Evolutionary conservation across 441 rosid genomes (phyloP).

Genomic region (Syzygium syzygioides): DNA sequence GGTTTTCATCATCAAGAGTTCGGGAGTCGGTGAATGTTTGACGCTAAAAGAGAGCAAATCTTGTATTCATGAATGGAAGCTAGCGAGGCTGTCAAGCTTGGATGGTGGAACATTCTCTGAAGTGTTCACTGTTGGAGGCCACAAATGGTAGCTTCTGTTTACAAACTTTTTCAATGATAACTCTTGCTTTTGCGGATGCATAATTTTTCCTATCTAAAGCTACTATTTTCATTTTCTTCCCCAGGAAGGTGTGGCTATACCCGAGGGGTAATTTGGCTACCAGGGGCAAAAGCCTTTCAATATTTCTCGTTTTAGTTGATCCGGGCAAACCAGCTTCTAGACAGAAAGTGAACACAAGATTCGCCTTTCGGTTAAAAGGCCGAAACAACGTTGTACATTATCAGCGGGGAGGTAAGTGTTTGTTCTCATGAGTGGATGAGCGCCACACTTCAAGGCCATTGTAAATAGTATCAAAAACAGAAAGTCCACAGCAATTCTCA

Average conservation of each 20-base stretch:
- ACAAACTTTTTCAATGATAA: not conserved
- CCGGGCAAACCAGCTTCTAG: not conserved
- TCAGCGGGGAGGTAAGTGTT: not conserved
- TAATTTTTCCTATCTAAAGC: not conserved
- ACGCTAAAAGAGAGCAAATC: not conserved
- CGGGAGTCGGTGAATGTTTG: not conserved
- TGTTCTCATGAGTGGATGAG: not conserved
- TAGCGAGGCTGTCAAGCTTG: not conserved
- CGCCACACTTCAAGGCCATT: not conserved
- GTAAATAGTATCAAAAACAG: not conserved
- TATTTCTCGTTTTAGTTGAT: not conserved
- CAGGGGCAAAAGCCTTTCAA: not conserved
- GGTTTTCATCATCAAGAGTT: not conserved
- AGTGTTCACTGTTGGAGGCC: not conserved
- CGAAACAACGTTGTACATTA: not conserved
- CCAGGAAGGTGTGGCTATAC: not conserved
- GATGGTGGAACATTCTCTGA: rapidly evolving
- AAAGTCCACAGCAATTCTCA: not conserved
- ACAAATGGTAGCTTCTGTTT: not conserved
- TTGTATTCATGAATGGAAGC: not conserved
- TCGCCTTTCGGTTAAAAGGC: not conserved
- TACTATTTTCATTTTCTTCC: not conserved
- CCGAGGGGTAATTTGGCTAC: not conserved
- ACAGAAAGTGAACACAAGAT: not conserved
- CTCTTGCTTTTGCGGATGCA: not conserved